These are phyloP conservation scores for Calamus simplicifolius DNA, from an alignment of 176 grass and related monocot genomes.

Conservation along the genomic window DNA sequence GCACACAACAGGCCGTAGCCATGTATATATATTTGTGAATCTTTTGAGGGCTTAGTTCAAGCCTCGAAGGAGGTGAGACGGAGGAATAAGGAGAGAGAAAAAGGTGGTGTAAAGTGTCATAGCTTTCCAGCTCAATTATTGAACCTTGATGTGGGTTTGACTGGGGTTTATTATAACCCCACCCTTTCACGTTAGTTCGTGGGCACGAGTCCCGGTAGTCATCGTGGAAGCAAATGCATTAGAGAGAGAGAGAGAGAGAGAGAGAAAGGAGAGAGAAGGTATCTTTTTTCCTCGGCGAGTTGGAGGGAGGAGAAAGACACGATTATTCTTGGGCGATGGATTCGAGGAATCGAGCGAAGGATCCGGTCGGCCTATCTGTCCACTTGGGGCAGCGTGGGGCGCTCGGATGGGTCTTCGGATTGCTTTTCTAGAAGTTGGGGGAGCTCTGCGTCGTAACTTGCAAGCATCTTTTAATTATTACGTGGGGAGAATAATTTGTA, in stretches of 20 bases:
- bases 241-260: not conserved
- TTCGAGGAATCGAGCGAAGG: slow-evolving; percentile 1
- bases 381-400: no score
- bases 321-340: not conserved
- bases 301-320: not conserved
- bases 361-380: not conserved
- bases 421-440: no score
- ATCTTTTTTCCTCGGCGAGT: not conserved
- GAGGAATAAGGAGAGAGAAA: not conserved
- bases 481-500: no score
- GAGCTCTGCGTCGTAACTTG: no score
- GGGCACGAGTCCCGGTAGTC: slow-evolving; percentile 12
- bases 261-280: not conserved
- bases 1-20: no score
- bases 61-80: slow-evolving; percentile 18
- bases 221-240: not conserved
- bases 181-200: not conserved
- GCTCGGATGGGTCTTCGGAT: no score
- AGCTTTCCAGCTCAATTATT: slow-evolving; percentile 40
- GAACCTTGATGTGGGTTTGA: slow-evolving; percentile 23
- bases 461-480: no score
- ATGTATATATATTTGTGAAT: not conserved
- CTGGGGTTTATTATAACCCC: not conserved
- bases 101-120: slow-evolving; percentile 1
- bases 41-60: slow-evolving; percentile 15